Conservation (phyloP, 2,329 filamentous ascomycete genomes). For the Calonectria henricotiae region DNA sequence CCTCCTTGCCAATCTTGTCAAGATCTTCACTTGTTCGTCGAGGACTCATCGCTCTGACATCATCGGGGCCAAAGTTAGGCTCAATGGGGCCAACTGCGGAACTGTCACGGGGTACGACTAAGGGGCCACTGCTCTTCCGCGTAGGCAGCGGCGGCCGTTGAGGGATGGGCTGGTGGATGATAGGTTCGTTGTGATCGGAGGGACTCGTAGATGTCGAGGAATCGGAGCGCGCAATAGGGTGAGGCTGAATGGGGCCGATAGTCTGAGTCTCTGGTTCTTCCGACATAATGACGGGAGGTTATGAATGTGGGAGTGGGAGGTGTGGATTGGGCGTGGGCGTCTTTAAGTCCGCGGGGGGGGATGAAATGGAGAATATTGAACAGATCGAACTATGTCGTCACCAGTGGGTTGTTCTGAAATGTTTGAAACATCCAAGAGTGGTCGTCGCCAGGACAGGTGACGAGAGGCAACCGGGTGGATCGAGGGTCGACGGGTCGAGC, state of each 20-base stretch:
- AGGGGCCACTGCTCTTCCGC: slow-evolving; percentile 85
- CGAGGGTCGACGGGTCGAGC: slow-evolving; percentile 13
- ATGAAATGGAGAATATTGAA: slow-evolving; percentile 9
- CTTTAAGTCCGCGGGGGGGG: background rate
- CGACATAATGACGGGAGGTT: slow-evolving; percentile 41
- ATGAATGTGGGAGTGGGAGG: background rate
- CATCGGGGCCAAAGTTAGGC: slow-evolving; percentile 85
- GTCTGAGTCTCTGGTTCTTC: slow-evolving; percentile 49
- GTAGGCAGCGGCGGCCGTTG: slow-evolving; percentile 79
- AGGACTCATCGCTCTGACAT: slow-evolving; percentile 95
- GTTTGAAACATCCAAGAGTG: slow-evolving; percentile 37
- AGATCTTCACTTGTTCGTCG: slow-evolving; percentile 92
- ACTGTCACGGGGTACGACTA: slow-evolving; percentile 85
- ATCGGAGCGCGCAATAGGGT: slow-evolving; percentile 60
- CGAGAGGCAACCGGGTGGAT: background rate
- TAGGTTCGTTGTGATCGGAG: slow-evolving; percentile 58
- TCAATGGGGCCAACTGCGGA: slow-evolving; percentile 81
- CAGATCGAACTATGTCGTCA: slow-evolving; percentile 32
- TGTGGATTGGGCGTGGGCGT: background rate
- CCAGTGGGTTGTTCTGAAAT: slow-evolving; percentile 34
- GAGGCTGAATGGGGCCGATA: slow-evolving; percentile 49
- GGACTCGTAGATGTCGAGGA: slow-evolving; percentile 56
- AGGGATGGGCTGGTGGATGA: slow-evolving; percentile 69
- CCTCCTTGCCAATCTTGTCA: slow-evolving; percentile 88
- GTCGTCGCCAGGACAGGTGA: slow-evolving; percentile 27